phyloP scores from a whole-genome alignment of 768 basidiomycete species.

The Mycena galopus region DNA sequence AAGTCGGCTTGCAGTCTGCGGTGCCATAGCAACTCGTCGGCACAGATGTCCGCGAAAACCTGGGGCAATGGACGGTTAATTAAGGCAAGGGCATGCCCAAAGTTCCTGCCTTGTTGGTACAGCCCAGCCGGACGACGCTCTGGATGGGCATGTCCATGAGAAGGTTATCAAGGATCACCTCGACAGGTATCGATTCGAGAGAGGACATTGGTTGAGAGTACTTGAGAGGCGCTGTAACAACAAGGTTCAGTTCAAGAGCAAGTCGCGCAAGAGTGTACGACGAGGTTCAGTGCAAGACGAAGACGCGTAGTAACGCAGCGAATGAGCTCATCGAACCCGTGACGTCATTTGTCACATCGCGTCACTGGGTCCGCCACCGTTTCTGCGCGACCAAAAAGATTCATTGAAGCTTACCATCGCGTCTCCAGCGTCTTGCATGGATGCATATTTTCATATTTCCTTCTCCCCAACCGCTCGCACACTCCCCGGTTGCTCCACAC shows the following conservation, averaged over 20 bases:
- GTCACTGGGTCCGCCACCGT: no score
- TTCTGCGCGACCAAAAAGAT: no score
- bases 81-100: neutral
- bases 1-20: slow-evolving; percentile 76
- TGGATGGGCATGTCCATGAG: slow-evolving; percentile 66
- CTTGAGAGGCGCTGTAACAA: neutral
- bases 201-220: neutral
- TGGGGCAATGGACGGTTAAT: slow-evolving; percentile 34
- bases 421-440: no score
- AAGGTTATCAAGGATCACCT: slow-evolving; percentile 83
- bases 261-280: no score
- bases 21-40: slow-evolving; percentile 87
- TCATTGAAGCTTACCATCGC: no score
- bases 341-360: no score
- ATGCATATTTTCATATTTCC: no score
- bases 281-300: no score
- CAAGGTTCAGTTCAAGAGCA: slow-evolving; percentile 1
- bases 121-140: slow-evolving; percentile 70
- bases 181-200: slow-evolving; percentile 73
- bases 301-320: no score
- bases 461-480: no score
- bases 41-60: slow-evolving; percentile 70
- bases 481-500: neutral
- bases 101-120: slow-evolving; percentile 65
- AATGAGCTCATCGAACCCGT: no score